Evolutionary conservation across 1,284 basidiomycete genomes (phyloP).

Genomic region (Rhodotorula sp.): DNA sequence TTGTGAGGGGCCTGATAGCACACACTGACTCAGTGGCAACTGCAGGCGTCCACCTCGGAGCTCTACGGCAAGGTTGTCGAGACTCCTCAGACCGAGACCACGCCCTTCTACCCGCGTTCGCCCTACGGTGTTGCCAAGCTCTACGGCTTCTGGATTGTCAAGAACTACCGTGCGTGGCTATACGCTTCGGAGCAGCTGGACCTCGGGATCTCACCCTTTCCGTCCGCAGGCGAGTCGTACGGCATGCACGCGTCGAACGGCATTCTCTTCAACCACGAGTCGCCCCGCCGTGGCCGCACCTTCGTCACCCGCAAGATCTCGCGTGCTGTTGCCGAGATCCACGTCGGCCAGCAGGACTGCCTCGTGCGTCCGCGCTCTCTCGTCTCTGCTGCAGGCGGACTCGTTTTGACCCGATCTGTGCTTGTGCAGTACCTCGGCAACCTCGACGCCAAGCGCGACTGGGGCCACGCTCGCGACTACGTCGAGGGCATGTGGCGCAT

Average conservation of each 20-base stretch:
- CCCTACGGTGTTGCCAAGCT: conserved; percentile 91
- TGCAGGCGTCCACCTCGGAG: conserved; percentile 87
- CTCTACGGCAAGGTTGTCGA: conserved; percentile 90
- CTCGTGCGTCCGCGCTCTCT: conserved; percentile 50
- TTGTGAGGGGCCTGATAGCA: rapidly evolving
- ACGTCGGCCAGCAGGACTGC: conserved; percentile 76
- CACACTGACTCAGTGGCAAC: background rate
- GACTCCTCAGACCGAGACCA: conserved; percentile 85
- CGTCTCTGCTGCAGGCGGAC: background rate
- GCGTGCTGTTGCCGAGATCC: conserved; percentile 84
- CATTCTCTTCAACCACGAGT: conserved; percentile 78
- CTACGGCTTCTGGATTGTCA: conserved; percentile 63
- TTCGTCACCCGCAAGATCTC: conserved; percentile 93
- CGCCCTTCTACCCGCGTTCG: conserved; percentile 88
- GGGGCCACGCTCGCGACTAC: conserved; percentile 69
- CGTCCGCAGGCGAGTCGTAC: conserved; percentile 65
- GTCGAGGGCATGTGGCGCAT: conserved; percentile 83
- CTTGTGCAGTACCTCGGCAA: conserved; percentile 71
- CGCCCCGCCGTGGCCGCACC: conserved; percentile 81
- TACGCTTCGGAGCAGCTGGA: no score
- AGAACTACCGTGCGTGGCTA: conserved; percentile 68
- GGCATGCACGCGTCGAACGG: conserved; percentile 78
- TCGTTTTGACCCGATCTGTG: background rate
- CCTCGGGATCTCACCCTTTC: background rate
- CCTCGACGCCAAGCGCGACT: conserved; percentile 84